Conservation (phyloP, 108 stramenopile genomes). For the Discostella stelligeroides region DNA sequence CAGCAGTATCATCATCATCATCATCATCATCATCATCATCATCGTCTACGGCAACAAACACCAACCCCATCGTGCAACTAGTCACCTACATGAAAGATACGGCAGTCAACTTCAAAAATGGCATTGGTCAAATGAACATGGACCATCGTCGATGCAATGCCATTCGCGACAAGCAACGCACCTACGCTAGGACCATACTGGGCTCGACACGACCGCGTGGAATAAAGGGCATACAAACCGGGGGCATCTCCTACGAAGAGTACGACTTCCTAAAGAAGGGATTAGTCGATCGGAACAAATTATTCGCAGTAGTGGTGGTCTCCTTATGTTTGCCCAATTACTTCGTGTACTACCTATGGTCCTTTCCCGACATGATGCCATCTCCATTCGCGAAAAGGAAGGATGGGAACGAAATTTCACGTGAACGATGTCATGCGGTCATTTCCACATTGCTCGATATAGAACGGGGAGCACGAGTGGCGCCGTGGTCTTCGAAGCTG, state of each 20-base stretch:
- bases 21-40: slow-evolving; percentile 2
- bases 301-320: slow-evolving; percentile 64
- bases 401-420: slow-evolving; percentile 47
- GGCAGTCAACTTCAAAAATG: slow-evolving; percentile 62
- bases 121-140: slow-evolving; percentile 56
- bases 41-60: slow-evolving; percentile 25
- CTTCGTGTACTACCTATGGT: slow-evolving; percentile 81
- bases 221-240: slow-evolving; percentile 34
- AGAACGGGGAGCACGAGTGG: slow-evolving; percentile 61
- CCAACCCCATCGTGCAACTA: slow-evolving; percentile 62
- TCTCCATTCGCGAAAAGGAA: slow-evolving; percentile 67
- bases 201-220: slow-evolving; percentile 34
- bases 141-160: slow-evolving; percentile 75
- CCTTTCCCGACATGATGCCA: slow-evolving; percentile 81
- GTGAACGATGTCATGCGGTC: slow-evolving; percentile 73
- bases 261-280: slow-evolving; percentile 75
- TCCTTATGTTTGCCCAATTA: slow-evolving; percentile 70
- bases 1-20: not conserved
- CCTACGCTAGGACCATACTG: slow-evolving; percentile 19
- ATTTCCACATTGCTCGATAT: slow-evolving; percentile 64
- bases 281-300: slow-evolving; percentile 74
- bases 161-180: slow-evolving; percentile 65
- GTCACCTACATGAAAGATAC: slow-evolving; percentile 71
- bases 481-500: slow-evolving; percentile 71
- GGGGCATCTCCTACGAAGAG: slow-evolving; percentile 57